These are phyloP conservation scores for Myriosclerotinia scirpicola DNA, from an alignment of 2,329 filamentous ascomycete genomes.

Conservation along the genomic window DNA sequence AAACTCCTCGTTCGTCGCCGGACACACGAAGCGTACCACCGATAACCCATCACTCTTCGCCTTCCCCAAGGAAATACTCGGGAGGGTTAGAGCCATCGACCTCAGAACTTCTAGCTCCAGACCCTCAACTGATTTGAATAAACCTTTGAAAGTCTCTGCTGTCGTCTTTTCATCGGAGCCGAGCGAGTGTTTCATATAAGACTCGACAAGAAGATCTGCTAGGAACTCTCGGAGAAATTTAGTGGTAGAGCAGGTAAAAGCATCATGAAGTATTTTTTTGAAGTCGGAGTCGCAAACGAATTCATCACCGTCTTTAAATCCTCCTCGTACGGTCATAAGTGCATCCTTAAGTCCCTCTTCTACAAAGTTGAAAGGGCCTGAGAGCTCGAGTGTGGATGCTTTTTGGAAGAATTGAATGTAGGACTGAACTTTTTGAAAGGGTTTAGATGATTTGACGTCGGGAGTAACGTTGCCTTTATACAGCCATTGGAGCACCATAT, in stretches of 20 bases:
- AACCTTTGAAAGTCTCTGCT: not conserved
- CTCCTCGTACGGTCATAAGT: not conserved
- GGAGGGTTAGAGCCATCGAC: not conserved
- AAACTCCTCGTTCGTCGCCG: not conserved
- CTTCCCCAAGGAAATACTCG: not conserved
- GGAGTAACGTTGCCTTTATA: slow-evolving; percentile 10
- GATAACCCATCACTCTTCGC: not conserved
- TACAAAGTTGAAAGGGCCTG: not conserved
- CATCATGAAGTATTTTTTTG: not conserved
- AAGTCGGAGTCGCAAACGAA: not conserved
- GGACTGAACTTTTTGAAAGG: not conserved
- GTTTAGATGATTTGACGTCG: not conserved
- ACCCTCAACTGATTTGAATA: not conserved
- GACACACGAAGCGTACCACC: not conserved
- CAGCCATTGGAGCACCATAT: slow-evolving; percentile 21
- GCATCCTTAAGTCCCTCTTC: not conserved
- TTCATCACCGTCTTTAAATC: not conserved
- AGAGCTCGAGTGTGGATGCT: not conserved
- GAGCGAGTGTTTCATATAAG: not conserved
- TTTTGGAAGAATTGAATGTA: slow-evolving; percentile 1
- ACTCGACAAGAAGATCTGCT: not conserved
- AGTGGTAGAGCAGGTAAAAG: not conserved
- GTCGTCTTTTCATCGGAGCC: not conserved
- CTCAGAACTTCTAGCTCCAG: slow-evolving; percentile 1
- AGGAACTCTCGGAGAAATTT: not conserved